phyloP scores from a whole-genome alignment of 495 filamentous ascomycete species.

The Tuber magnatum region DNA sequence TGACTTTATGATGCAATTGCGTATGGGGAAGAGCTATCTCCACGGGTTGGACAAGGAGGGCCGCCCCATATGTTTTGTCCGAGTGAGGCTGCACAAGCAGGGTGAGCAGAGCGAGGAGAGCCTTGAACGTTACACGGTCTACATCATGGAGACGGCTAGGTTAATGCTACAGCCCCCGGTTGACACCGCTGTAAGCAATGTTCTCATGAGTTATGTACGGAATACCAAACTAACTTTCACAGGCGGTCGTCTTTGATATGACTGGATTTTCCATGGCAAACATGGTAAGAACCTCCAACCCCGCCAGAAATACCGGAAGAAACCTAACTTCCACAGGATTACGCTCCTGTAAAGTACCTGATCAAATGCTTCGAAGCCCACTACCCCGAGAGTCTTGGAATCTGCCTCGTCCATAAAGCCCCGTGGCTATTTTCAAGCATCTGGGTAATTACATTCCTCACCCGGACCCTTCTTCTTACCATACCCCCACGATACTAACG shows the following conservation, averaged over 20 bases:
- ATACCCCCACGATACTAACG: slow-evolving; percentile 4
- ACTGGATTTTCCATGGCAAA: slow-evolving; percentile 85
- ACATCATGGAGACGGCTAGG: slow-evolving; percentile 84
- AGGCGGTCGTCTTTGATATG: slow-evolving; percentile 84
- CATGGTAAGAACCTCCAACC: slow-evolving; percentile 56
- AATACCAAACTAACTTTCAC: slow-evolving; percentile 39
- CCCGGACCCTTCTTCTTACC: background rate
- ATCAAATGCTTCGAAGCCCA: slow-evolving; percentile 99
- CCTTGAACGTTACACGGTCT: slow-evolving; percentile 84
- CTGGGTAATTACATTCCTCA: slow-evolving; percentile 19
- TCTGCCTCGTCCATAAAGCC: slow-evolving; percentile 92
- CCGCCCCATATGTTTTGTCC: slow-evolving; percentile 78
- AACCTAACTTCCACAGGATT: slow-evolving; percentile 56
- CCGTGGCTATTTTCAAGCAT: slow-evolving; percentile 89
- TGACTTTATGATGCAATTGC: slow-evolving; percentile 77
- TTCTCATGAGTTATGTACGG: background rate
- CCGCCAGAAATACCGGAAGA: background rate
- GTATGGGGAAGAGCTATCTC: slow-evolving; percentile 90
- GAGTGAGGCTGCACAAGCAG: slow-evolving; percentile 70
- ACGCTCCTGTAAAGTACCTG: slow-evolving; percentile 94
- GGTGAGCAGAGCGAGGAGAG: slow-evolving; percentile 73
- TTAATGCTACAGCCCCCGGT: slow-evolving; percentile 70
- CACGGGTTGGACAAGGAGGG: slow-evolving; percentile 81
- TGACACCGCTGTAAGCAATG: slow-evolving; percentile 75
- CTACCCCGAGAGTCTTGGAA: slow-evolving; percentile 85